Evolutionary conservation across 257 asterid species (phyloP).

Genomic region (Solanum peruvianum): DNA sequence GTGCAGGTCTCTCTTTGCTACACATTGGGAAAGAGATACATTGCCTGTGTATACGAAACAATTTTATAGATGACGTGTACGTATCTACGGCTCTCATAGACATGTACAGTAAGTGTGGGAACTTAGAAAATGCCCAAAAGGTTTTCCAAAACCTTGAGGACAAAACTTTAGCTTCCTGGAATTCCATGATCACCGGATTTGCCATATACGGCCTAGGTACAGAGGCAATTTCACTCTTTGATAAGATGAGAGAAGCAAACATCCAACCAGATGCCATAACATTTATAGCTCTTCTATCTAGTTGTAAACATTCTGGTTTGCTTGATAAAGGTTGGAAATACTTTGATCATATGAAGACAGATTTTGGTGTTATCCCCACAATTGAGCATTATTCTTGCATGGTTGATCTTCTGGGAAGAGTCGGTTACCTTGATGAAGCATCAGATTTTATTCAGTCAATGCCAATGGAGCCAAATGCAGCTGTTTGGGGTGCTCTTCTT

Average conservation of each 20-base stretch:
- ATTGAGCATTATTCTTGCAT: constrained; percentile 56
- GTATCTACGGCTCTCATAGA: constrained; percentile 48
- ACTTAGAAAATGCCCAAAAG: constrained; percentile 25
- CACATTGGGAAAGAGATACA: constrained; percentile 50
- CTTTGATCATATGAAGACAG: constrained; percentile 35
- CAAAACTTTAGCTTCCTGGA: constrained; percentile 42
- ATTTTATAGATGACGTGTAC: constrained; percentile 21
- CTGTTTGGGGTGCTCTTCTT: constrained; percentile 58
- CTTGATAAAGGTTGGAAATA: constrained; percentile 40
- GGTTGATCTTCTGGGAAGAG: constrained; percentile 62
- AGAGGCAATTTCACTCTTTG: constrained; percentile 36
- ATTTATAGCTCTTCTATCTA: constrained; percentile 45
- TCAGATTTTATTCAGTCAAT: constrained; percentile 39
- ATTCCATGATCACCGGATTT: constrained; percentile 50
- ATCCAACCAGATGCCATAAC: constrained; percentile 49
- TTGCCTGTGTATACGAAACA: constrained; percentile 21
- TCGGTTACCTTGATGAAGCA: constrained; percentile 58
- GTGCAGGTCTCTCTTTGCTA: constrained; percentile 33
- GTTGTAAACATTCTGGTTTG: constrained; percentile 42
- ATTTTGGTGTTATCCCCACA: constrained; percentile 32
- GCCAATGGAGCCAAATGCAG: constrained; percentile 42
- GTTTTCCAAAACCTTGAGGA: constrained; percentile 21
- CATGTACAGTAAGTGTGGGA: constrained; percentile 52
- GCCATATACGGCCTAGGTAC: constrained; percentile 28
- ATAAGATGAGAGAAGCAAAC: constrained; percentile 24